These are phyloP conservation scores for Candida sphagnicola DNA, from an alignment of 805 yeast genomes.

Conservation along the genomic window DNA sequence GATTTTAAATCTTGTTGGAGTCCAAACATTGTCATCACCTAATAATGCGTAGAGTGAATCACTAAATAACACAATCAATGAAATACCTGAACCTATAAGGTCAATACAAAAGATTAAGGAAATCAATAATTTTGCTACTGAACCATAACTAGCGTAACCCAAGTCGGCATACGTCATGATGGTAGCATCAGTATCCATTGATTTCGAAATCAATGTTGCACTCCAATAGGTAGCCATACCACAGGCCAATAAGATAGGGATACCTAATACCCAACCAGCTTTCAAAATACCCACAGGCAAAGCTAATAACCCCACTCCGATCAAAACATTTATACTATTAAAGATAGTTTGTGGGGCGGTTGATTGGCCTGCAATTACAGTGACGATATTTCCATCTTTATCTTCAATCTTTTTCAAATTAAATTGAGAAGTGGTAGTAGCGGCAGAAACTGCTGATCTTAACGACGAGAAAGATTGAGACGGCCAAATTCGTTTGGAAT, in stretches of 20 bases:
- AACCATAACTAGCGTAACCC: conserved; percentile 82
- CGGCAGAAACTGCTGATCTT: conserved; percentile 29
- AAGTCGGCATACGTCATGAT: conserved; percentile 85
- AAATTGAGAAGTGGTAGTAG: conserved; percentile 46
- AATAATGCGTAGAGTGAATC: conserved; percentile 74
- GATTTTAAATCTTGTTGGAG: conserved; percentile 52
- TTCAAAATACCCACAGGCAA: conserved; percentile 61
- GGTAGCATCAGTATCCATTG: conserved; percentile 78
- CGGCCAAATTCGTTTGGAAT: conserved; percentile 26
- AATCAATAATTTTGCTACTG: conserved; percentile 67
- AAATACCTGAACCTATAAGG: conserved; percentile 75
- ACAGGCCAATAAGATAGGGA: conserved; percentile 52
- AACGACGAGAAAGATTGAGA: conserved; percentile 44
- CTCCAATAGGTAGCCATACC: conserved; percentile 73
- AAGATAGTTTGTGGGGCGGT: conserved; percentile 75
- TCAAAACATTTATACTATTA: conserved; percentile 66
- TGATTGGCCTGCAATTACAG: conserved; percentile 77
- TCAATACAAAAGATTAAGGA: conserved; percentile 75
- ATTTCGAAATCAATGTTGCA: conserved; percentile 66
- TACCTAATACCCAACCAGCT: conserved; percentile 67
- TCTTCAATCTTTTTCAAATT: conserved; percentile 64
- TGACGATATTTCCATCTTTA: conserved; percentile 62
- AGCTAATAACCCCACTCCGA: conserved; percentile 67
- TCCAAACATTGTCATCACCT: conserved; percentile 35
- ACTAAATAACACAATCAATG: conserved; percentile 76